These are phyloP conservation scores for Chimonanthus praecox DNA, from an alignment of 164 flowering plant species.

Conservation along the genomic window DNA sequence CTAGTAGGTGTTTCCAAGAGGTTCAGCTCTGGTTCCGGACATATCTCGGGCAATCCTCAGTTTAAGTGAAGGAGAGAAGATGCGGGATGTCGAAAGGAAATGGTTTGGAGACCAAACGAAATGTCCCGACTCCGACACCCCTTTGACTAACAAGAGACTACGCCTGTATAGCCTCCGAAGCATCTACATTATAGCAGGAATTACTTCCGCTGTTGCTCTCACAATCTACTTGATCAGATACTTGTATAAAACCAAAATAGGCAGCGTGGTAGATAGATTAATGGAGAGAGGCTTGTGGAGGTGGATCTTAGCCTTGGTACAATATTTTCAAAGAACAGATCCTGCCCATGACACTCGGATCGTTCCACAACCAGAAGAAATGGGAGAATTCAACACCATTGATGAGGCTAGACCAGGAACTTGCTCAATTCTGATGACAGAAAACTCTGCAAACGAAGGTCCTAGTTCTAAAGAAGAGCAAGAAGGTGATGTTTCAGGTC, in stretches of 20 bases:
- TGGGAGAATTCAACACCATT: neutral
- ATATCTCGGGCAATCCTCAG: conserved; percentile 12
- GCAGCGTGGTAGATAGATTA: neutral
- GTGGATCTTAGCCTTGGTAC: neutral
- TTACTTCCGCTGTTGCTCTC: neutral
- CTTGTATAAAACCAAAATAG: neutral
- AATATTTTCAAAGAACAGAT: neutral
- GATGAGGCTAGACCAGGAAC: neutral
- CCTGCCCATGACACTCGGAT: neutral
- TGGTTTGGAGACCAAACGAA: conserved; percentile 1
- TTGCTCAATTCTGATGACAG: neutral
- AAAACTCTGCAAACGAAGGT: neutral
- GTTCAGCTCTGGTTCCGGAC: conserved; percentile 19
- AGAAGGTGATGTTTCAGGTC: neutral
- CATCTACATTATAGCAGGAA: conserved; percentile 5
- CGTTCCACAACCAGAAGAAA: neutral
- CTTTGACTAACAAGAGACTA: neutral
- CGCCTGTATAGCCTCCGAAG: neutral
- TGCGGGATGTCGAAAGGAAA: neutral
- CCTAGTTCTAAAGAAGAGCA: neutral
- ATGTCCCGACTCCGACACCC: neutral
- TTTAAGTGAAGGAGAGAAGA: conserved; percentile 12
- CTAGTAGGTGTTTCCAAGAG: conserved; percentile 22
- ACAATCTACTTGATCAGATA: neutral
- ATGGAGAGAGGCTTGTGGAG: neutral